Percentiles rank a stretch among this genome's conserved stretches.
These are phyloP conservation scores for Ophiostoma angusticollis DNA, from an alignment of 2,329 filamentous ascomycete genomes.

Conservation along the genomic window DNA sequence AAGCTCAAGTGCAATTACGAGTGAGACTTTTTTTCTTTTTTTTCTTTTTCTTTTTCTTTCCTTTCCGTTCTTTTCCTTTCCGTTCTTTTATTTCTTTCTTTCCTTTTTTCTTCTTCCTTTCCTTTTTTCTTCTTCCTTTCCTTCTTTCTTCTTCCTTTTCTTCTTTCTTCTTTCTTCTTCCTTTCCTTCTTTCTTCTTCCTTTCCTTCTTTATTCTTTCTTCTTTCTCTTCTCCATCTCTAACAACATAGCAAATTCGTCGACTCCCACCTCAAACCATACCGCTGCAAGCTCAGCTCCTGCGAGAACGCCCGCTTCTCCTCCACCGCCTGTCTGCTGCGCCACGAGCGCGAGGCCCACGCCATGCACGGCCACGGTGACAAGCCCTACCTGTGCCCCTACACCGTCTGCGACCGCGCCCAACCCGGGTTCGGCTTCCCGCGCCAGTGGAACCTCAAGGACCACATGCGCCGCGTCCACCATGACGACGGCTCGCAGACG, in stretches of 20 bases:
- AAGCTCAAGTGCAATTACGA: slow-evolving; percentile 99
- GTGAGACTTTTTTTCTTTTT: slow-evolving; percentile 40
- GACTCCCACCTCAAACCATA: slow-evolving; percentile 96
- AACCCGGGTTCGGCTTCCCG: slow-evolving; percentile 77
- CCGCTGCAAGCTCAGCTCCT: slow-evolving; percentile 75
- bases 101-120: background rate
- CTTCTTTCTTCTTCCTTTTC: slow-evolving; percentile 23
- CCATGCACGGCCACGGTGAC: slow-evolving; percentile 86
- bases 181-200: too few species aligned
- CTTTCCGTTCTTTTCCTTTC: background rate
- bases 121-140: too few species aligned
- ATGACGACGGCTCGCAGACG: slow-evolving; percentile 35
- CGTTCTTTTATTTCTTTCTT: too few species aligned
- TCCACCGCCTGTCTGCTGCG: slow-evolving; percentile 90
- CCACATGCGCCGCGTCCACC: slow-evolving; percentile 94
- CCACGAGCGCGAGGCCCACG: slow-evolving; percentile 90
- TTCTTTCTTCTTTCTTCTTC: background rate
- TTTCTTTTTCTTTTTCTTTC: slow-evolving; percentile 31
- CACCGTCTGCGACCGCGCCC: slow-evolving; percentile 72
- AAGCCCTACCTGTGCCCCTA: slow-evolving; percentile 86
- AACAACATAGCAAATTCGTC: slow-evolving; percentile 67
- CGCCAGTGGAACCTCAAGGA: slow-evolving; percentile 92
- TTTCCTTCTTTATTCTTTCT: background rate
- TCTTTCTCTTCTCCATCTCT: background rate
- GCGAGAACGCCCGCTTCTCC: slow-evolving; percentile 79